These are phyloP conservation scores for Flaveria trinervia DNA, from an alignment of 129 eudicot species.

Conservation along the genomic window DNA sequence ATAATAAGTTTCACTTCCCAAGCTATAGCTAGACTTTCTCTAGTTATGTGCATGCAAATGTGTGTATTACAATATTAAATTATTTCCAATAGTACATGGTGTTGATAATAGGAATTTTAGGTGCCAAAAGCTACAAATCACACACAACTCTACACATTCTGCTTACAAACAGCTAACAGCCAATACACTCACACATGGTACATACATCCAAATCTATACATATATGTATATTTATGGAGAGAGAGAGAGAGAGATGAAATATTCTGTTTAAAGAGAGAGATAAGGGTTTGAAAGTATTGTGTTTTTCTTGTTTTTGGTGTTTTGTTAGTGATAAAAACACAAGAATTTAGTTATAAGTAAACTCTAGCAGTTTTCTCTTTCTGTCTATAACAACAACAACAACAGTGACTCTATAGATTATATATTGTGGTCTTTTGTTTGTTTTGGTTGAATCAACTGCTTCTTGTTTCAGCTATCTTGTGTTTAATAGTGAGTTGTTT, in stretches of 20 bases:
- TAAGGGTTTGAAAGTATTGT: slow-evolving; percentile 27
- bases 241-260: slow-evolving; percentile 33
- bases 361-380: slow-evolving; percentile 43
- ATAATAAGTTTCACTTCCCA: slow-evolving; percentile 34
- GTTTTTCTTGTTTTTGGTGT: slow-evolving; percentile 64
- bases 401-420: slow-evolving; percentile 30
- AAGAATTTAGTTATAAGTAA: slow-evolving; percentile 46
- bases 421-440: slow-evolving; percentile 45
- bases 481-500: slow-evolving; percentile 33
- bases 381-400: slow-evolving; percentile 44
- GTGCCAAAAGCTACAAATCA: slow-evolving; percentile 57
- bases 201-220: not conserved
- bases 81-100: no score
- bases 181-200: slow-evolving; percentile 49
- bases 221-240: not conserved
- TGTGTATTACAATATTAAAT: slow-evolving; percentile 19
- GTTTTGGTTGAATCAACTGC: slow-evolving; percentile 34
- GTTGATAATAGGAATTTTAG: slow-evolving; percentile 63
- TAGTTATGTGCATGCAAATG: slow-evolving; percentile 36
- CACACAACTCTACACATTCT: slow-evolving; percentile 87
- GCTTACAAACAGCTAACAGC: slow-evolving; percentile 76
- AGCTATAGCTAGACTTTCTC: slow-evolving; percentile 46
- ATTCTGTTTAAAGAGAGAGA: slow-evolving; percentile 41
- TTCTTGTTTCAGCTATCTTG: slow-evolving; percentile 39
- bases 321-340: slow-evolving; percentile 49